phyloP scores from a whole-genome alignment of 2,329 filamentous ascomycete genomes.

The Ophiostoma himal-ulmi region DNA sequence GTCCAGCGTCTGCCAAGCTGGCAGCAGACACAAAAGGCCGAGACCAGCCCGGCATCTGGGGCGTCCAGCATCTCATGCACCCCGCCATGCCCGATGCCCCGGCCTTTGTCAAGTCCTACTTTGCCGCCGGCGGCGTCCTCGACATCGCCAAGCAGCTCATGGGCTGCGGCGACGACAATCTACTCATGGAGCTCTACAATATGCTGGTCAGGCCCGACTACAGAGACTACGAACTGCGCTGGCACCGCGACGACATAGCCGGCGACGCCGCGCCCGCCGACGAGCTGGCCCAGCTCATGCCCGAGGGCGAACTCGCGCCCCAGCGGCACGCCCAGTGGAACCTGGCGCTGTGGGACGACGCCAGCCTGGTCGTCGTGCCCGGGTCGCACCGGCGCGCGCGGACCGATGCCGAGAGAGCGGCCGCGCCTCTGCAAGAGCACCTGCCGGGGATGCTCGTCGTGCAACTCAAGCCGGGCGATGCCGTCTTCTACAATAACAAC shows the following conservation, averaged over 20 bases:
- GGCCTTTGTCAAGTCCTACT: conserved; percentile 65
- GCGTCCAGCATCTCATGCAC: conserved; percentile 78
- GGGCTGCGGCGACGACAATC: conserved; percentile 47
- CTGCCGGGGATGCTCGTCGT: conserved; percentile 64
- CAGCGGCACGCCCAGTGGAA: conserved; percentile 84
- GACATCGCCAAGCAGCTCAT: conserved; percentile 60
- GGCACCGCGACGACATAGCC: conserved; percentile 81
- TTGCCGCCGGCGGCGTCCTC: conserved; percentile 58
- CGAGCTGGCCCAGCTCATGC: conserved; percentile 54
- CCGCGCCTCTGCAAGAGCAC: conserved; percentile 56
- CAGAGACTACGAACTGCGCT: conserved; percentile 64
- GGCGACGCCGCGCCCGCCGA: conserved; percentile 59
- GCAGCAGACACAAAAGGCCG: conserved; percentile 10
- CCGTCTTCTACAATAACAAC: conserved; percentile 86
- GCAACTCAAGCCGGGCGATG: conserved; percentile 64
- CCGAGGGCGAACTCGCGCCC: conserved; percentile 33
- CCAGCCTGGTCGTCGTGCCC: conserved; percentile 68
- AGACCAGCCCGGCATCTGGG: conserved; percentile 68
- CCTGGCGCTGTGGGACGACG: conserved; percentile 70
- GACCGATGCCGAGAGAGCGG: conserved; percentile 62
- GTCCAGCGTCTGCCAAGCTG: conserved; percentile 41
- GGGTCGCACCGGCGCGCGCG: conserved; percentile 67
- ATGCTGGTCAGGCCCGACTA: conserved; percentile 67
- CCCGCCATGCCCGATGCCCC: conserved; percentile 55
- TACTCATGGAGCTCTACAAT: conserved; percentile 87